Conservation (phyloP, 2,329 filamentous ascomycete genomes). For the Trichophaea hybrida region DNA sequence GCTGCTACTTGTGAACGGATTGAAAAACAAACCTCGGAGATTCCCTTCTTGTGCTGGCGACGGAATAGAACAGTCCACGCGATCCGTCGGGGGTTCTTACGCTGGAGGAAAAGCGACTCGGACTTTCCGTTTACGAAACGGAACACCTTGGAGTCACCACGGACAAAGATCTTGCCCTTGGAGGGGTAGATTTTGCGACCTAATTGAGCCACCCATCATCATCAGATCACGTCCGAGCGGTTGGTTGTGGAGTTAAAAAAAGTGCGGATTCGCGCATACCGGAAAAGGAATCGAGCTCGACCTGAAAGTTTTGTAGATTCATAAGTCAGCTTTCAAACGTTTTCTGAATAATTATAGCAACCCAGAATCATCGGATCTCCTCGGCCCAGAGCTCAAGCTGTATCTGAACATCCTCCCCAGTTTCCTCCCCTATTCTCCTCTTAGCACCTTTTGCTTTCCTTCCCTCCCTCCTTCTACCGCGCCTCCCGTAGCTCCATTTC, state of each 20-base stretch:
- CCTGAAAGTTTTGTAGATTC: slow-evolving; percentile 11
- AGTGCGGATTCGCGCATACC: slow-evolving; percentile 10
- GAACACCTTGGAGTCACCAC: slow-evolving; percentile 99
- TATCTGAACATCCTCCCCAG: slow-evolving; percentile 7
- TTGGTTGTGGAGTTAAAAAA: not conserved
- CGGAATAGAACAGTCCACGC: slow-evolving; percentile 97
- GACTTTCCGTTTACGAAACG: slow-evolving; percentile 99
- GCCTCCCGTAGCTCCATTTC: not conserved
- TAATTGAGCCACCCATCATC: slow-evolving; percentile 10
- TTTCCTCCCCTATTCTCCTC: not conserved
- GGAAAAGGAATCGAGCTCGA: slow-evolving; percentile 28
- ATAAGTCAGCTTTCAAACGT: slow-evolving; percentile 1
- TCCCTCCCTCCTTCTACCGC: not conserved
- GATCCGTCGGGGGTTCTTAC: slow-evolving; percentile 99
- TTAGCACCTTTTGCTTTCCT: not conserved
- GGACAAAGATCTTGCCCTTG: slow-evolving; percentile 90
- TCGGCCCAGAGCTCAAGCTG: not conserved
- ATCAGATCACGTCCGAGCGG: slow-evolving; percentile 18
- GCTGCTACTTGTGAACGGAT: not conserved
- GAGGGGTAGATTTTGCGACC: slow-evolving; percentile 24
- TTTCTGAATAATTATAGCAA: not conserved
- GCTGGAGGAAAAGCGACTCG: slow-evolving; percentile 98
- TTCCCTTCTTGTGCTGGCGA: slow-evolving; percentile 99
- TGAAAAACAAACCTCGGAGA: slow-evolving; percentile 77
- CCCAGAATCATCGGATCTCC: slow-evolving; percentile 3